Conservation (phyloP, 148 eudicot genomes). For the Diospyros lotus region DNA sequence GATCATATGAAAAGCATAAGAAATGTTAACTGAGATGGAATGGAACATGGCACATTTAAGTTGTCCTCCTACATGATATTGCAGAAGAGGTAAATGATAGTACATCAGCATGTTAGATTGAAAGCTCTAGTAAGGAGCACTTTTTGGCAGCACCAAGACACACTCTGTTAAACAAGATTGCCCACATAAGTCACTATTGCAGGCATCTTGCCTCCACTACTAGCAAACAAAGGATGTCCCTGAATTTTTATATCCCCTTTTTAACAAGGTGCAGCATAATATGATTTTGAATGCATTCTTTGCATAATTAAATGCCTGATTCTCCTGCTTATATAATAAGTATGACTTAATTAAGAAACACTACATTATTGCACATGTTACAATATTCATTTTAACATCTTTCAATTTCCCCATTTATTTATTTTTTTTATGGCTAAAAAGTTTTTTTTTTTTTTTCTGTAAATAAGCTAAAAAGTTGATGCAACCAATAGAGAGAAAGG, state of each 20-base stretch:
- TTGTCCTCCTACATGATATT: background rate
- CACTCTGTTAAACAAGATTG: background rate
- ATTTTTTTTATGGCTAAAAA: too few relatives aligned
- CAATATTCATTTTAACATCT: background rate
- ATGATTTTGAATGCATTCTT: background rate
- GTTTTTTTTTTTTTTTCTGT: too few relatives aligned
- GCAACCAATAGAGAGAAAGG: too few relatives aligned
- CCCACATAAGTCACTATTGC: background rate
- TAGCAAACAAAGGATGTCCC: background rate
- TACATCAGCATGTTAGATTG: background rate
- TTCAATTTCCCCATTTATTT: background rate
- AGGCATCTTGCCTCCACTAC: conserved; percentile 4
- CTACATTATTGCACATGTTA: background rate
- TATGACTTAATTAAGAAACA: background rate
- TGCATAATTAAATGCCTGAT: background rate
- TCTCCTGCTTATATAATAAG: background rate
- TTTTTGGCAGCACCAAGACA: background rate
- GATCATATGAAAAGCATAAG: background rate
- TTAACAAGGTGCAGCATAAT: background rate
- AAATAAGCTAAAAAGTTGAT: too few relatives aligned
- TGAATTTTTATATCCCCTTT: background rate
- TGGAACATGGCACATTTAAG: background rate
- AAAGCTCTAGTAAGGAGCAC: background rate
- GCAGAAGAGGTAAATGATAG: background rate
- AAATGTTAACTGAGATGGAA: background rate